Evolutionary conservation across 1,284 basidiomycete species (phyloP).

Genomic region (Cryptococcus hybrid): DNA sequence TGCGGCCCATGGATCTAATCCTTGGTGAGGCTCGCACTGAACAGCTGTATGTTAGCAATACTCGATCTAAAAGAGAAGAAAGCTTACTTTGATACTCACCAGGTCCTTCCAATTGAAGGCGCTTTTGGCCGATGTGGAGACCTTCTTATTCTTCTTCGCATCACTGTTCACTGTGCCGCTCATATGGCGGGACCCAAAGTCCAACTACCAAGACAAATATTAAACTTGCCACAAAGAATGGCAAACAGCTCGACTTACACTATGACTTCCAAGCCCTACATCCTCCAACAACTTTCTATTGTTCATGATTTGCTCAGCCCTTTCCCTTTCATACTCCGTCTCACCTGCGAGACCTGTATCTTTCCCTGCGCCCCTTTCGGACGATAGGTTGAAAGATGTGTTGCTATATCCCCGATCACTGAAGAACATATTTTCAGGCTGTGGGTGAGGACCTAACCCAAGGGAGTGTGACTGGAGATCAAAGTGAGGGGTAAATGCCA

Average conservation of each 20-base stretch:
- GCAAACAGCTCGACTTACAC: slow-evolving; percentile 14
- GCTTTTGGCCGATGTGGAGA: slow-evolving; percentile 24
- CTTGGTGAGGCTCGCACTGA: slow-evolving; percentile 38
- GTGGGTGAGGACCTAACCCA: slow-evolving; percentile 21
- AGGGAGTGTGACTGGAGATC: slow-evolving; percentile 12
- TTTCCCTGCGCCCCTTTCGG: slow-evolving; percentile 22
- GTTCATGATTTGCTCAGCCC: slow-evolving; percentile 33
- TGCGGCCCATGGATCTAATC: slow-evolving; percentile 37
- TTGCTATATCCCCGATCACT: slow-evolving; percentile 5
- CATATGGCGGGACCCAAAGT: slow-evolving; percentile 11
- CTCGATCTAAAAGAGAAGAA: neutral
- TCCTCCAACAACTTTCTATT: slow-evolving; percentile 40
- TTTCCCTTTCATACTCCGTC: slow-evolving; percentile 41
- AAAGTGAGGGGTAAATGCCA: slow-evolving; percentile 12
- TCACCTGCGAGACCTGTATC: slow-evolving; percentile 10
- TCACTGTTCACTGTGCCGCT: slow-evolving; percentile 1
- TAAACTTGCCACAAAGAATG: neutral
- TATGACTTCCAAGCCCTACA: slow-evolving; percentile 29
- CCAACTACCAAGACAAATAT: slow-evolving; percentile 5
- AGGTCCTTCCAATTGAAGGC: slow-evolving; percentile 24
- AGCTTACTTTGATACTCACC: slow-evolving; percentile 21
- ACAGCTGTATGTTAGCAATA: slow-evolving; percentile 6
- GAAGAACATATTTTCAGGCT: slow-evolving; percentile 25
- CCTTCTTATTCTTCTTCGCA: slow-evolving; percentile 12
- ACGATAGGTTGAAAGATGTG: slow-evolving; percentile 18